These are phyloP conservation scores for Furculomyces boomerangus DNA, from an alignment of 371 early-diverging fungal genomes.

Conservation along the genomic window DNA sequence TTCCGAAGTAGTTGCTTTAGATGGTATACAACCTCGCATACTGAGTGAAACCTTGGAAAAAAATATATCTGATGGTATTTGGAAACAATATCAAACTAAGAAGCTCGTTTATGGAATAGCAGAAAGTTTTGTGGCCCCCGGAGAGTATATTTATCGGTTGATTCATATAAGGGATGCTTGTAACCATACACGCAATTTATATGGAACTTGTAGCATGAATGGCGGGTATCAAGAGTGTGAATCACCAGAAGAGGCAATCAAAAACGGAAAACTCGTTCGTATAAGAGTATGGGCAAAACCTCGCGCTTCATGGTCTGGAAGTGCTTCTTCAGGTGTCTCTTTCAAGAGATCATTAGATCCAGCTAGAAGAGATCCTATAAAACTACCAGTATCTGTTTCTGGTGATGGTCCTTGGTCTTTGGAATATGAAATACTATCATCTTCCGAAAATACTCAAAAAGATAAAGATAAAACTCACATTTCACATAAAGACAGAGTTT, in stretches of 20 bases:
- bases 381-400: constrained; percentile 8
- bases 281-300: constrained; percentile 18
- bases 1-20: constrained; percentile 14
- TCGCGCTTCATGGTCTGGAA: constrained; percentile 7
- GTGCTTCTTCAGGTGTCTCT: constrained; percentile 3
- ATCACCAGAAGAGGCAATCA: constrained; percentile 5
- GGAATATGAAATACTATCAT: constrained; percentile 1
- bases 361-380: constrained; percentile 11
- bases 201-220: constrained; percentile 2
- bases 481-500: no score
- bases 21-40: constrained; percentile 12
- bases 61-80: background rate
- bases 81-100: constrained; percentile 13
- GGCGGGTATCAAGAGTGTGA: constrained; percentile 4
- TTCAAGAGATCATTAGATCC: constrained; percentile 15
- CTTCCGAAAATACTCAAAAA: background rate
- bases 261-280: constrained; percentile 13
- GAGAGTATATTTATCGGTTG: constrained; percentile 22
- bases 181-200: constrained; percentile 15
- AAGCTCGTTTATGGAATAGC: constrained; percentile 9
- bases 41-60: background rate
- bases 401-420: constrained; percentile 22
- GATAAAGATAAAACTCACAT: no score
- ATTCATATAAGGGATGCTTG: constrained; percentile 20
- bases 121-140: constrained; percentile 19